Base-by-base conservation (phyloP, 805 yeast genomes). In the Hanseniaspora valbyensis region DNA sequence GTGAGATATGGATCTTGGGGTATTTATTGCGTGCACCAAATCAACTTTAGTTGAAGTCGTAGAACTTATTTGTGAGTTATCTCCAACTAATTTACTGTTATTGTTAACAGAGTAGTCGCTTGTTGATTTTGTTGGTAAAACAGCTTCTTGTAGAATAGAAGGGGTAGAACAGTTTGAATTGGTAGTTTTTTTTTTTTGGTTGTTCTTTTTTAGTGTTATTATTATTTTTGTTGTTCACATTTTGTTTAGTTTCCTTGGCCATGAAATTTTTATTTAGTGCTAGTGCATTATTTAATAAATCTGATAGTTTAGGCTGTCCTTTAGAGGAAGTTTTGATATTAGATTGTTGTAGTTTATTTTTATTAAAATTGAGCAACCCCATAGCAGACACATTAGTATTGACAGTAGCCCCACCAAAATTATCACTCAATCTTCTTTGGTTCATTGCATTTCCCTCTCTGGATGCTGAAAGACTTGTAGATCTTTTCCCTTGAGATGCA, bases 401-500 rank as follows among this genome's bases (percentile, higher is more conserved):
- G 2, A 39, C 40, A 12, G 41, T n/a, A 38, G 26, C 8, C 5
- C 14, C 29, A 8, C 18, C 18, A 32, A 39, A 46, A 14, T 18
- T 38, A 2, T 46, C 50, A 46, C 50, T 46, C 10, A 46, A 33
- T 46, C 50, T 29, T 48, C 52, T 48, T 9, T 34, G 33, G 22
- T 41, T 48, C 29, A 48, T 6, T 6, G 34, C 34, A 22, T 48
- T 48, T 26, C 32, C 42, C 5, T 48, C 52, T 41, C 44, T 48
- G 10, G 45, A 29, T 3, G 44, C 50, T 2, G 50, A 46, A 14
- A 46, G 30, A 46, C 50, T 46, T 14, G 41, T 39, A 14, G 50
- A 46, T 39, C 50, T 38, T 29, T 46, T 46, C 24, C 41, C 44
- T 19, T 46, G 50, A 39, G 50, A 46, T 9, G 50, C 50, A 22